Evolutionary conservation across 768 basidiomycete species (phyloP), one percentile per base, ranked within the genome.

Genomic region (Agrocybe chaxingu): DNA sequence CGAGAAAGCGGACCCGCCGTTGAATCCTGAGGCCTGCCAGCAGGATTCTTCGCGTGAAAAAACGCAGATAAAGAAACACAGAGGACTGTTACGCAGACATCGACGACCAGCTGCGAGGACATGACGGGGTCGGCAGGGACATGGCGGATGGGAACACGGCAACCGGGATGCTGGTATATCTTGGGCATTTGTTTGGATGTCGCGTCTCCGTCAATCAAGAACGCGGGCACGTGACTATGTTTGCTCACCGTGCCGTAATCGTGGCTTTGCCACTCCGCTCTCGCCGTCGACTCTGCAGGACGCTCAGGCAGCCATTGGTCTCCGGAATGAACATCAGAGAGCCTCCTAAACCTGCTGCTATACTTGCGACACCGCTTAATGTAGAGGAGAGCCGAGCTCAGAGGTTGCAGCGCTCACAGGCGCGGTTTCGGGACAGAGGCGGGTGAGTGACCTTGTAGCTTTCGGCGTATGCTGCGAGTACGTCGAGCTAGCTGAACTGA

Each of bases 391-490:
- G 86, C 59, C 74, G 82, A 30, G 75, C 77, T 0, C 69, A 82
- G 42, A 79, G 87, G 39, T 60, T 80, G 11, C 74, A 84, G 59
- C 76, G 84, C 37, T 82, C 81, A 52, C 80, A 87, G 56, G 74
- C 84, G 32, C 72, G 85, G 19, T 84, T 85, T 64, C 77, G 86
- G 47, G 83, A 87, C 65, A 77, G 83, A 47, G 83, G 83, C 51
- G 82, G 83, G 82, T 84, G 30, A 53, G 80, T 68, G 36, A 34
- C 12, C 4, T 30, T 12, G 2, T 33, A 52, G 10, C 24, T 42
- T 48, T 10, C 30, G 19, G 31, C 11, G 40, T 29, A 19, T 41
- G 36, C 24, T 42, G 8, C 30, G n/a, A 13, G 19, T 33, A 34
- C 6, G 38, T 24, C 1, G 7, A 31, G 30, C 19, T 29, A 29